Conservation (phyloP, 179 eudicot species). For the Carnegiea gigantea region DNA sequence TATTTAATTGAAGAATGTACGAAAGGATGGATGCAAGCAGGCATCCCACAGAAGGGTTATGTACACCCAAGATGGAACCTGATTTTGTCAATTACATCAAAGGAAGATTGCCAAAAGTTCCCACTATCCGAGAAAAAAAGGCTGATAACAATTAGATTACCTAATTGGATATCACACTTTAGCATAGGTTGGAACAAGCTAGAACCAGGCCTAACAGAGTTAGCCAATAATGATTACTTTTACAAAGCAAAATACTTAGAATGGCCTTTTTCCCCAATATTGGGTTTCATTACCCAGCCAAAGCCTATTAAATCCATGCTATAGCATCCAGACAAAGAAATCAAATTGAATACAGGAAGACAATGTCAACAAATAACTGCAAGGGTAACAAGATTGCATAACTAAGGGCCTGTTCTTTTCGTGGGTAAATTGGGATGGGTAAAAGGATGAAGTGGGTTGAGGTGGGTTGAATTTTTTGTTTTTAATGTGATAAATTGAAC, state of each 20-base stretch:
- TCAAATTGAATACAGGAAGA: neutral
- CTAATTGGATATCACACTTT: neutral
- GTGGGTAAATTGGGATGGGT: too few relatives aligned
- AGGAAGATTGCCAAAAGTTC: too few relatives aligned
- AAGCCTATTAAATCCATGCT: constrained; percentile 1
- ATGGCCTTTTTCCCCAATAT: neutral
- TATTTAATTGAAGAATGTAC: too few relatives aligned
- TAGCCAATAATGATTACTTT: neutral
- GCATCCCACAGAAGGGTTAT: too few relatives aligned
- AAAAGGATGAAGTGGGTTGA: too few relatives aligned
- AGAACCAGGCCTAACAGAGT: neutral
- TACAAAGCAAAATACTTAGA: neutral
- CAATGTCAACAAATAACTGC: neutral
- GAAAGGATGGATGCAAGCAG: too few relatives aligned
- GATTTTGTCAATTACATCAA: too few relatives aligned
- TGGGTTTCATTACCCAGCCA: neutral
- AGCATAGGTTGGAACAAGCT: neutral
- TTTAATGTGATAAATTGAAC: too few relatives aligned
- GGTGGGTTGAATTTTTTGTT: too few relatives aligned
- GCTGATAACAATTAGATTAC: neutral
- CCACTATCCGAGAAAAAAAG: too few relatives aligned
- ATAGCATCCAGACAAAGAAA: neutral
- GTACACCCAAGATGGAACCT: too few relatives aligned
- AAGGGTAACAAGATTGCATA: neutral
- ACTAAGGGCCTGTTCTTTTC: too few relatives aligned